These are phyloP conservation scores for Aspergillus haitiensis DNA, from an alignment of 495 filamentous ascomycete genomes.

Conservation along the genomic window DNA sequence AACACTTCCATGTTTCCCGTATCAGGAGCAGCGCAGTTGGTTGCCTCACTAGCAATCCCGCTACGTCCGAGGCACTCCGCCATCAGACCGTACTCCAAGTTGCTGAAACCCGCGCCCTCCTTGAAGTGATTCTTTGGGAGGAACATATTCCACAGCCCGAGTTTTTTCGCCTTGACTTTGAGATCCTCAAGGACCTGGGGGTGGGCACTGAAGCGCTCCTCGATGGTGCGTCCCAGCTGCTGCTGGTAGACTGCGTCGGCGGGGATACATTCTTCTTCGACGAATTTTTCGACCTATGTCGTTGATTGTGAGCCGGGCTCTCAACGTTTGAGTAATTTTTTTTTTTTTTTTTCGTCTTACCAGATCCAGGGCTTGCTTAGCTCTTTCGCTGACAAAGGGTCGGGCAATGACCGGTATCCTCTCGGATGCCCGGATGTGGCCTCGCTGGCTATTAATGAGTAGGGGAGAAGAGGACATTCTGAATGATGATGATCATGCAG, in stretches of 20 bases:
- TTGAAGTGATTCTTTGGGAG: slow-evolving; percentile 9
- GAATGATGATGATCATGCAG: too few relatives aligned
- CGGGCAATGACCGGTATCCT: slow-evolving; percentile 6
- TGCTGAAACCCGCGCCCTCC: slow-evolving; percentile 11
- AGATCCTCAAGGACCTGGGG: slow-evolving; percentile 7
- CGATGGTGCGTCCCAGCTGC: slow-evolving; percentile 3
- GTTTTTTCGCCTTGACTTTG: background rate
- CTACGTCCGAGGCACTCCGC: slow-evolving; percentile 14
- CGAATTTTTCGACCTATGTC: slow-evolving; percentile 8
- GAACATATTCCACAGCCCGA: slow-evolving; percentile 17
- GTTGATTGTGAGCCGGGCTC: background rate
- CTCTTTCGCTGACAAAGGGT: slow-evolving; percentile 2
- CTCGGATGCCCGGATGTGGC: slow-evolving; percentile 1
- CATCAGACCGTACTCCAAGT: slow-evolving; percentile 16
- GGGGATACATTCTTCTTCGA: slow-evolving; percentile 18
- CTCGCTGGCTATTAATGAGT: background rate
- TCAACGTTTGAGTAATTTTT: too few relatives aligned
- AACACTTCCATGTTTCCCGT: slow-evolving; percentile 21
- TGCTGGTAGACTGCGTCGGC: slow-evolving; percentile 6
- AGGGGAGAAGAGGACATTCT: too few relatives aligned
- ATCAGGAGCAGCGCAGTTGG: slow-evolving; percentile 16
- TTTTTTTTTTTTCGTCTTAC: too few relatives aligned
- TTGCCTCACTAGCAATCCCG: slow-evolving; percentile 14
- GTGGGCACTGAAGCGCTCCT: slow-evolving; percentile 3
- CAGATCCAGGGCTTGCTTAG: background rate